phyloP scores from a whole-genome alignment of 805 yeast genomes.

The Komagataella pseudopastoris region DNA sequence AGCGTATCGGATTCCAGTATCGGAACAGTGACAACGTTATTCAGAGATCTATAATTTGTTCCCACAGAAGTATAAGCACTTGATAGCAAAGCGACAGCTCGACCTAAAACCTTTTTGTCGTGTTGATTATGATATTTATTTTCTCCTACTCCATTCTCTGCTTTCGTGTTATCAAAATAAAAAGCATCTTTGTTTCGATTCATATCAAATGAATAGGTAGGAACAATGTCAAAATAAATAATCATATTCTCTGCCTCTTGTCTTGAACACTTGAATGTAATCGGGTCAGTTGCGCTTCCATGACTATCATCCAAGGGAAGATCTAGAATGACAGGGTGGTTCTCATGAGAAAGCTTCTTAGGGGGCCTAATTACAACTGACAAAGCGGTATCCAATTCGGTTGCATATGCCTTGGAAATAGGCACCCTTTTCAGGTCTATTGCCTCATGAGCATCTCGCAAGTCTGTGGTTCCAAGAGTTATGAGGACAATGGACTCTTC shows the following conservation, averaged over 20 bases:
- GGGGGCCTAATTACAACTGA: constrained; percentile 55
- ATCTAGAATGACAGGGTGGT: constrained; percentile 44
- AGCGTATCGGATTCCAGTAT: constrained; percentile 59
- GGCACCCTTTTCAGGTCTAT: constrained; percentile 66
- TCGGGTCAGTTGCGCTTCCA: constrained; percentile 58
- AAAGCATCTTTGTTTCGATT: constrained; percentile 6
- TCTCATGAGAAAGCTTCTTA: neutral
- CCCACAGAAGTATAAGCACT: constrained; percentile 58
- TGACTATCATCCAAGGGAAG: constrained; percentile 73
- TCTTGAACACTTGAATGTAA: constrained; percentile 50
- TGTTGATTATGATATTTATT: constrained; percentile 6
- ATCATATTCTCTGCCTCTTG: constrained; percentile 36
- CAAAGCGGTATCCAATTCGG: constrained; percentile 80
- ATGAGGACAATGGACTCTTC: constrained; percentile 64
- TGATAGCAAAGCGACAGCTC: constrained; percentile 68
- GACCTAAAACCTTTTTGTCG: constrained; percentile 41
- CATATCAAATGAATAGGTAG: constrained; percentile 55
- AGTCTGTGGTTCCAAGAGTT: constrained; percentile 79
- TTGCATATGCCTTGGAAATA: constrained; percentile 57
- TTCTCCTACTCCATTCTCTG: constrained; percentile 4
- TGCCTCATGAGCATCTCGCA: constrained; percentile 43
- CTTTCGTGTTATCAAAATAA: constrained; percentile 2
- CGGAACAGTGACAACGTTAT: constrained; percentile 57
- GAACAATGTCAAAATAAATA: constrained; percentile 75
- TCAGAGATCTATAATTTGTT: constrained; percentile 47